Percentiles rank a stretch among this genome's conserved stretches.
Conservation (phyloP, 805 yeast genomes). For the Saccharomycopsis fibuligera region DNA sequence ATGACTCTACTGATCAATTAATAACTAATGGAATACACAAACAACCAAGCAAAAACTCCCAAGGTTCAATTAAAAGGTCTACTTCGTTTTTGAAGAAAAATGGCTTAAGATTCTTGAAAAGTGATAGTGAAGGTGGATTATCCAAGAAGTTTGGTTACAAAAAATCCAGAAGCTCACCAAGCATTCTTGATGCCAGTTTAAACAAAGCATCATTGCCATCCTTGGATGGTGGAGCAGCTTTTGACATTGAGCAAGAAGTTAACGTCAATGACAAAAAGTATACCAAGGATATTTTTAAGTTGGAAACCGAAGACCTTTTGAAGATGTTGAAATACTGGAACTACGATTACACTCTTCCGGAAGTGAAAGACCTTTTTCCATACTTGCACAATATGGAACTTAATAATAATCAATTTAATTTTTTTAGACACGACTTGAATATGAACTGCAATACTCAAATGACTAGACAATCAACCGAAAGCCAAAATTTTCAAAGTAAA, state of each 20-base stretch:
- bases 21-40: conserved; percentile 15
- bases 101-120: conserved; percentile 9
- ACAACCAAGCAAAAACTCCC: background rate
- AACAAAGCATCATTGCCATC: background rate
- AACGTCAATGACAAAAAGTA: conserved; percentile 7
- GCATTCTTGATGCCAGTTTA: background rate
- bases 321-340: conserved; percentile 21
- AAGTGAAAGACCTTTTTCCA: conserved; percentile 15
- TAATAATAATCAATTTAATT: conserved; percentile 17
- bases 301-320: conserved; percentile 20
- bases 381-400: conserved; percentile 21
- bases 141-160: conserved; percentile 8
- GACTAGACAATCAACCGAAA: no score
- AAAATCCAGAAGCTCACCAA: conserved; percentile 3
- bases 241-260: no score
- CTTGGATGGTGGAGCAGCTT: no score
- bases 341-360: conserved; percentile 20
- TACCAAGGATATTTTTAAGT: conserved; percentile 12
- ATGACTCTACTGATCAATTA: conserved; percentile 12
- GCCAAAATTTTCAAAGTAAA: no score
- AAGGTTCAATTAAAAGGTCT: conserved; percentile 10
- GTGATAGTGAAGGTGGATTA: conserved; percentile 1
- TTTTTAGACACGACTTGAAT: conserved; percentile 13
- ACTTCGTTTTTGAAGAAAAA: conserved; percentile 16
- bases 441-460: background rate